Evolutionary conservation across 2,329 filamentous ascomycete genomes (phyloP), one percentile per base, ranked within the genome.

Genomic region (Botrytis deweyae): DNA sequence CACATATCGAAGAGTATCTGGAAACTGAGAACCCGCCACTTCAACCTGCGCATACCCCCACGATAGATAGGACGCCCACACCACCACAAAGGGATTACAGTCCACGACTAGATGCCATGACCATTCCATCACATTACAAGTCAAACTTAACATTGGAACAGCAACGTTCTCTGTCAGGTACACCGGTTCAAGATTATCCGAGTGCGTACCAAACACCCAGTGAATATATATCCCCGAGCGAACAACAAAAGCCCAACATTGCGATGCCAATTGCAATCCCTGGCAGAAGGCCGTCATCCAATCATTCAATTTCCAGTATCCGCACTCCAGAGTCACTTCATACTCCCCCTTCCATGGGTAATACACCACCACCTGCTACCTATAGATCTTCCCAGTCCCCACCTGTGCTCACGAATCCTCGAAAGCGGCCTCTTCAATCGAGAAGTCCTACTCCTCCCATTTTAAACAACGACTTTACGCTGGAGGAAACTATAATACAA

Each of bases 401-500:
- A 59, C 62, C 66, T 9, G 33, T 58, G 22, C 68, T 64, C 8
- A 55, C 40, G 0, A 55, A 63, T 25, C 76, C 63, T 49, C 71
- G 72, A 10, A 78, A 78, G 62, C 73, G 77, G 8, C 74, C 77
- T 40, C 71, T 78, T 20, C 72, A 70, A n/a, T 76, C 76, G 29
- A 73, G 74, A 69, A 75, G 74, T 61, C 75, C 76, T 29, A 72
- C 71, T 36, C 63, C 62, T n/a, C 75, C 77, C 40, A 63, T 75
- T 9, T 75, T 79, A 12, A 76, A 79, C 65, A 78, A 77, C 44
- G 77, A 80, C 52, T 63, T 77, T 14, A 69, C 68, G 8, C 77
- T 81, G 40, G 80, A 81, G 75, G 78, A 81, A 59, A 75, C 75
- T 29, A 74, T 81, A 18, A 78, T 81, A 33, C 79, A 79, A 61